Evolutionary conservation across 495 filamentous ascomycete genomes (phyloP), one percentile per base, ranked within the genome.

Genomic region (Aspergillus avenaceus): DNA sequence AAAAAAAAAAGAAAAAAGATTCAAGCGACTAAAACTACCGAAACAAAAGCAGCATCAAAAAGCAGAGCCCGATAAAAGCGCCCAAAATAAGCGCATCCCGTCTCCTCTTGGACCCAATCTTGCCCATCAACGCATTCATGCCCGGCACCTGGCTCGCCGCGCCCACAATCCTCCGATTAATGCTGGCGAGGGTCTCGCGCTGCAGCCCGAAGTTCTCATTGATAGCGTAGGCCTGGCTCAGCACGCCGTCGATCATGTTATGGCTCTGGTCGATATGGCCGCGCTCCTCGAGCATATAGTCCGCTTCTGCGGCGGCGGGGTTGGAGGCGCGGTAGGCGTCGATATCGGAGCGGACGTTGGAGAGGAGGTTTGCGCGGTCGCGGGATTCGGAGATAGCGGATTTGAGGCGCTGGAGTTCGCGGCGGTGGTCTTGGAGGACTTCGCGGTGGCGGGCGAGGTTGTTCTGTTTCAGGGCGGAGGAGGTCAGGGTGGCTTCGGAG

Each of bases 251-350:
- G 31, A 88, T 87, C 68, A 93, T 79, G 44, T 83, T 86, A 62
- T 97, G 85, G 60, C 87, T 91, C 59, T 86, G 80, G 56, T 99
- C 95, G 59, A 99, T 81, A 49, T 84, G 78, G 41, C 73, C 67
- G 23, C 93, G 80, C 80, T 99, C 93, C 58, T 88, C 88, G 16
- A 97, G 80, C 91, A 99, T 96, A 73, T 96, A 97, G 34, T 97
- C 92, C 16, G 88, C 88, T 70, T 97, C 93, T 29, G 84, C 87
- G 5, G 77, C 80, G 46, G 80, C 86, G 7, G 89, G 88, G 68
- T 95, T 91, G 22, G 79, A 81, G 19, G 85, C 81, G 26, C 85
- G 87, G 76, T 96, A 97, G 31, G 87, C 84, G 59, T 86, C 79
- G 64, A 97, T 97, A 66, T 98, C 93, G 53, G 88, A 85, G 55